phyloP scores from a whole-genome alignment of 805 yeast species.

The Ogataea polymorpha region DNA sequence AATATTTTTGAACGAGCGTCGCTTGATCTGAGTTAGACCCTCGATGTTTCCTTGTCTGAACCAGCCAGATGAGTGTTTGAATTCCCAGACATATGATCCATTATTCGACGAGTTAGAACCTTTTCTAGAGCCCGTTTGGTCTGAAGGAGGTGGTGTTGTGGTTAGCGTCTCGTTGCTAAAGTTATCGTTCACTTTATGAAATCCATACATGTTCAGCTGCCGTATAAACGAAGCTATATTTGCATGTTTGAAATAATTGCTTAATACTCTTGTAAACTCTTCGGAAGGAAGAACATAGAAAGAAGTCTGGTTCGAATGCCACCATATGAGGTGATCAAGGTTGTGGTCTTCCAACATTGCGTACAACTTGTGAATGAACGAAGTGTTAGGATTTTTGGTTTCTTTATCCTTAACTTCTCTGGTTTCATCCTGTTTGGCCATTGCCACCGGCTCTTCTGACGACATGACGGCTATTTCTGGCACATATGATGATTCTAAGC shows the following conservation, averaged over 20 bases:
- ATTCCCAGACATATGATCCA: constrained; percentile 63
- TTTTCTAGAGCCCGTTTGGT: constrained; percentile 19
- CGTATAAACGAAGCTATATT: constrained; percentile 77
- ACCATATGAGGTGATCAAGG: constrained; percentile 76
- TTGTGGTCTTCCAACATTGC: constrained; percentile 81
- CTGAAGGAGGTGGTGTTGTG: constrained; percentile 9
- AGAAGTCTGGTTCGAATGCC: constrained; percentile 65
- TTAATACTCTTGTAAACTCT: constrained; percentile 73
- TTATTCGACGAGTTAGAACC: constrained; percentile 22
- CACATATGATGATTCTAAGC: not conserved
- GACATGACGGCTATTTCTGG: constrained; percentile 2
- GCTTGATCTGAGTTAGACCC: constrained; percentile 67
- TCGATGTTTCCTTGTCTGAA: constrained; percentile 82
- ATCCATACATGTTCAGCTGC: constrained; percentile 80
- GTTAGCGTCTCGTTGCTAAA: constrained; percentile 26
- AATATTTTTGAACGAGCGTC: constrained; percentile 52
- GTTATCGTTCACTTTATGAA: constrained; percentile 65
- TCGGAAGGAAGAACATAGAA: constrained; percentile 84
- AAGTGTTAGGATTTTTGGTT: constrained; percentile 30
- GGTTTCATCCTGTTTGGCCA: constrained; percentile 9
- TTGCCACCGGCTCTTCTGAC: constrained; percentile 11
- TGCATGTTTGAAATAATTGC: constrained; percentile 72
- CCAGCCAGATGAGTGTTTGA: constrained; percentile 74
- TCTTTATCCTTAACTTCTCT: constrained; percentile 3
- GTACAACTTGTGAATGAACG: constrained; percentile 84